A percentile compares a stretch with the other conserved stretches of the same genome.
phyloP scores from a whole-genome alignment of 352 stramenopile species.

The Thalassiosira ordinaria region DNA sequence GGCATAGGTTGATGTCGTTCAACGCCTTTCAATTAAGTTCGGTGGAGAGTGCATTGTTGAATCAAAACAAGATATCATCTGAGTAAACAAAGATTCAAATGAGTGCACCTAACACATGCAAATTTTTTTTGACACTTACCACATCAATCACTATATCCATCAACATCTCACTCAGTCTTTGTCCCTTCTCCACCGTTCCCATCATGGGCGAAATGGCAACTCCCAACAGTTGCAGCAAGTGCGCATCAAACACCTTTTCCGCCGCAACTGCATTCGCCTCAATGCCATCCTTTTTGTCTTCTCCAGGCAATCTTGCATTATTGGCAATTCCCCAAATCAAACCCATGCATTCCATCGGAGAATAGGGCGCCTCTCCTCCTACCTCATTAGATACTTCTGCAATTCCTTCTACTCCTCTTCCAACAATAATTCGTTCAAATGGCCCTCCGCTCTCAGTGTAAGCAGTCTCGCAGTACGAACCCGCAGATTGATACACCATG shows the following conservation, averaged over 20 bases:
- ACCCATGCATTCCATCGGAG: conserved; percentile 18
- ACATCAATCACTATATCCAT: conserved; percentile 56
- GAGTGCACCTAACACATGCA: too few relatives aligned
- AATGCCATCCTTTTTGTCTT: too few relatives aligned
- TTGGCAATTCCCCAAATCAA: conserved; percentile 41
- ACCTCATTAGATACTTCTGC: background rate
- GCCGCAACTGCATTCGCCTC: background rate
- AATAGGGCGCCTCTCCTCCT: conserved; percentile 16
- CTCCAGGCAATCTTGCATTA: background rate
- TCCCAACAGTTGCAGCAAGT: conserved; percentile 63
- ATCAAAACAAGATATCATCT: too few relatives aligned
- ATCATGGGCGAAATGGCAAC: conserved; percentile 42
- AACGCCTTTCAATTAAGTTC: conserved; percentile 25
- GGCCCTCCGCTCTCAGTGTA: conserved; percentile 34
- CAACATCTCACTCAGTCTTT: conserved; percentile 35
- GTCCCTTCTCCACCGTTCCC: conserved; percentile 9
- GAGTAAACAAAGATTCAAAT: background rate
- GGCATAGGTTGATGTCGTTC: conserved; percentile 62
- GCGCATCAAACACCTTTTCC: conserved; percentile 43
- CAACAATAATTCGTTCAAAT: conserved; percentile 20
- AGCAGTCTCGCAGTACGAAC: conserved; percentile 41
- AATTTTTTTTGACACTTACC: too few relatives aligned
- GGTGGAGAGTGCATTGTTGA: background rate
- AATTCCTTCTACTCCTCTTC: background rate
- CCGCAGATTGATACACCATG: conserved; percentile 44